Conservation (phyloP, 2,329 filamentous ascomycete species). For the Chrysoporthe austroafricana region DNA sequence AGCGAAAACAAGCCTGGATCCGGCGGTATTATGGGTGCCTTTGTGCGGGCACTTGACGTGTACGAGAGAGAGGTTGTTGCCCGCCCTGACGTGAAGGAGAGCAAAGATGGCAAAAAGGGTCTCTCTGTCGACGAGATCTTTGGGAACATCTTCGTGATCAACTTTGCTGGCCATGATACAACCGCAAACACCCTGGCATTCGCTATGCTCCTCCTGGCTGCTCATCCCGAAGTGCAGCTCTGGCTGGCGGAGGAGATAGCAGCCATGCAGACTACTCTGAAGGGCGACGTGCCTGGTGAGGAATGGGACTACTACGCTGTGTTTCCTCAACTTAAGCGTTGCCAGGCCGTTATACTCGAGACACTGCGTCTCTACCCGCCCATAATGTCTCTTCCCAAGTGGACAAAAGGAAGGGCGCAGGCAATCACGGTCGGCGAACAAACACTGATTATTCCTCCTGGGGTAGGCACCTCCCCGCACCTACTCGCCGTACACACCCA, state of each 20-base stretch:
- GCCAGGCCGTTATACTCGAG: constrained; percentile 19
- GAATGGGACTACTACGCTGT: constrained; percentile 4
- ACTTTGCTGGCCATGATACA: constrained; percentile 38
- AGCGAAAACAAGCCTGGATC: constrained; percentile 31
- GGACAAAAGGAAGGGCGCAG: constrained; percentile 1
- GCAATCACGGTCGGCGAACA: background rate
- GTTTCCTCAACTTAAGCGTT: constrained; percentile 16
- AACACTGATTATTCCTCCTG: constrained; percentile 12
- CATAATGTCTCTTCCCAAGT: constrained; percentile 17
- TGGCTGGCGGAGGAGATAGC: constrained; percentile 36
- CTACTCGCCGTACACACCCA: constrained; percentile 27
- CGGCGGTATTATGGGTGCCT: constrained; percentile 32
- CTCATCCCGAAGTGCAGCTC: constrained; percentile 38
- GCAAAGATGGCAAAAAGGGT: constrained; percentile 27
- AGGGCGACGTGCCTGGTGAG: background rate
- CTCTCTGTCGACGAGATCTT: constrained; percentile 33
- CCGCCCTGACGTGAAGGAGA: background rate
- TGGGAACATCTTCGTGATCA: constrained; percentile 38
- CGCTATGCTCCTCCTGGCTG: constrained; percentile 47
- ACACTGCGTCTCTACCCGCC: constrained; percentile 17
- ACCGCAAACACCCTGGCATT: constrained; percentile 42
- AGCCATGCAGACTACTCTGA: background rate
- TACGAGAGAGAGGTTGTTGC: background rate
- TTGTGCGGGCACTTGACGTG: constrained; percentile 32
- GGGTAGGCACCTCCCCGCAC: constrained; percentile 6